These are phyloP conservation scores for Aureobasidium sp. DNA, from an alignment of 2,329 filamentous ascomycete genomes.

Conservation along the genomic window DNA sequence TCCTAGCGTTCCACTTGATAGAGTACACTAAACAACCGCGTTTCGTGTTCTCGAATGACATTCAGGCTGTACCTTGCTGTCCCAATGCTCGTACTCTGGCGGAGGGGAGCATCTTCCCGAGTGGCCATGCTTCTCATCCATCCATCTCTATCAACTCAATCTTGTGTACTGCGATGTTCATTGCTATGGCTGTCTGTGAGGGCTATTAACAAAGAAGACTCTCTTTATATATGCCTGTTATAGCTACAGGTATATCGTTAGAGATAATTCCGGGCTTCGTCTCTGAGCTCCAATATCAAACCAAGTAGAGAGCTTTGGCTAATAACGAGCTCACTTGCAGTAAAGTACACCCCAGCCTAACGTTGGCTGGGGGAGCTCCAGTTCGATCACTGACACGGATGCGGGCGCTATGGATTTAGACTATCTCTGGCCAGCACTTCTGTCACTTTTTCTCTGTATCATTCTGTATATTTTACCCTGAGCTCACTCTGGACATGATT, in stretches of 20 bases:
- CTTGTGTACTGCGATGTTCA: neutral
- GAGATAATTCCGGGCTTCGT: neutral
- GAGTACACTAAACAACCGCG: neutral
- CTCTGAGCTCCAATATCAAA: neutral
- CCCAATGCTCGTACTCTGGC: neutral
- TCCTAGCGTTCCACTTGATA: neutral
- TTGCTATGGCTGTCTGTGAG: too few species aligned
- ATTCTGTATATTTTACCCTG: neutral
- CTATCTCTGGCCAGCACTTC: neutral
- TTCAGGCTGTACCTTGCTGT: neutral
- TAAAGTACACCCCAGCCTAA: slow-evolving; percentile 3
- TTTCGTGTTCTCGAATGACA: neutral
- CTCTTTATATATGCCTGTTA: neutral
- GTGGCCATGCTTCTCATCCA: neutral
- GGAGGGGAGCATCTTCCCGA: neutral
- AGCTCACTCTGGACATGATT: neutral
- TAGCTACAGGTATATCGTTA: neutral
- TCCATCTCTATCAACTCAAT: neutral
- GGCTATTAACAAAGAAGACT: neutral
- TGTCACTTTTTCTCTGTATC: neutral
- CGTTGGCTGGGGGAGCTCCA: slow-evolving; percentile 11
- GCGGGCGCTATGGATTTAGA: slow-evolving; percentile 8
- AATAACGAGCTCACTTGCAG: neutral
- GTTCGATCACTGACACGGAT: slow-evolving; percentile 9
- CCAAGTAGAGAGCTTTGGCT: neutral